These are phyloP conservation scores for Claviceps africana DNA, from an alignment of 2,329 filamentous ascomycete genomes.

Conservation along the genomic window DNA sequence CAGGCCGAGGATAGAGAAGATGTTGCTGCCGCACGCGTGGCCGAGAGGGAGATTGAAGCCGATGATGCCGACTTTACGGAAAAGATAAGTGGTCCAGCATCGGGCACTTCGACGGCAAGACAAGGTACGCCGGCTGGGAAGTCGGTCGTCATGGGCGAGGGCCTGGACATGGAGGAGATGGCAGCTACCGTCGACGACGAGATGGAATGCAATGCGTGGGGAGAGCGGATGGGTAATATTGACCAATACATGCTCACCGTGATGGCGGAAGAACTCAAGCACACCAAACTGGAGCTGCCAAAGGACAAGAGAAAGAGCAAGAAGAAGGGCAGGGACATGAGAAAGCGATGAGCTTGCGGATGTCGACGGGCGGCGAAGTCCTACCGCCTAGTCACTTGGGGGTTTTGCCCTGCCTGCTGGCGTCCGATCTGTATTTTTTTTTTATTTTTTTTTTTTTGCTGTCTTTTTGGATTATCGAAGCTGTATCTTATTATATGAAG, in stretches of 20 bases:
- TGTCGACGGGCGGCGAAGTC: neutral
- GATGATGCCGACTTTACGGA: conserved; percentile 79
- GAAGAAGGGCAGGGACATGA: conserved; percentile 43
- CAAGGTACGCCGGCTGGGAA: conserved; percentile 36
- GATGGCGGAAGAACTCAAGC: conserved; percentile 49
- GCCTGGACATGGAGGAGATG: conserved; percentile 17
- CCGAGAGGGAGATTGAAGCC: conserved; percentile 76
- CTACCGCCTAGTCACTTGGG: neutral
- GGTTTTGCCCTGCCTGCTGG: neutral
- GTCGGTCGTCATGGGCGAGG: conserved; percentile 18
- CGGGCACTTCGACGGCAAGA: conserved; percentile 35
- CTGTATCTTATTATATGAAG: neutral
- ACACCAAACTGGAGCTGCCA: conserved; percentile 46
- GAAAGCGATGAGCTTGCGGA: conserved; percentile 26
- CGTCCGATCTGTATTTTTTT: neutral
- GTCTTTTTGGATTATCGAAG: conserved; percentile 1
- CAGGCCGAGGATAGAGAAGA: conserved; percentile 89
- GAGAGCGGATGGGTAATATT: conserved; percentile 43
- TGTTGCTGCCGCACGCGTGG: conserved; percentile 71
- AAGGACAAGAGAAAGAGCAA: conserved; percentile 51
- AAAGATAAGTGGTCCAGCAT: conserved; percentile 31
- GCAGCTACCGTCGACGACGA: conserved; percentile 17
- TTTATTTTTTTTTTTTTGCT: neutral
- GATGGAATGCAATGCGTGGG: conserved; percentile 45
- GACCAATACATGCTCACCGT: conserved; percentile 63